phyloP scores from a whole-genome alignment of 441 rosid genomes.

The Gossypium davidsonii region DNA sequence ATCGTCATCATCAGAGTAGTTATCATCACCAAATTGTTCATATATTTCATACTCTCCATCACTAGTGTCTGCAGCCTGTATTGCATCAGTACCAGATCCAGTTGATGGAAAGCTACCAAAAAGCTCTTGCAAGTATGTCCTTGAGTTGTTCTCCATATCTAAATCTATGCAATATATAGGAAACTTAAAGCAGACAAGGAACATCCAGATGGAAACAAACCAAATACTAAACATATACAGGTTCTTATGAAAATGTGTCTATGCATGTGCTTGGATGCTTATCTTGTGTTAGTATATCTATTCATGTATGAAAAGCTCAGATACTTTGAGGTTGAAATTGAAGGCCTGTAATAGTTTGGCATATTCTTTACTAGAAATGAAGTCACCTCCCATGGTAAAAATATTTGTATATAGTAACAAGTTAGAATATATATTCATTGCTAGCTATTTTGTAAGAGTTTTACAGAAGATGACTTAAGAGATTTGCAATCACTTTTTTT shows the following conservation, averaged over 20 bases:
- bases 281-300: neutral
- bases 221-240: neutral
- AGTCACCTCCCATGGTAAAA: neutral
- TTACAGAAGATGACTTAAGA: neutral
- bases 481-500: neutral
- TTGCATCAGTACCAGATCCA: constrained; percentile 33
- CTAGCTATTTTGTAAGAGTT: neutral
- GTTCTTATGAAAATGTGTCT: neutral
- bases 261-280: neutral
- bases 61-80: constrained; percentile 42
- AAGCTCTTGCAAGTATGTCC: constrained; percentile 77
- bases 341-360: neutral
- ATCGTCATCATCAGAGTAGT: constrained; percentile 35
- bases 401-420: neutral
- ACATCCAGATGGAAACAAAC: constrained; percentile 8
- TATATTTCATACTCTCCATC: constrained; percentile 83
- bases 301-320: neutral
- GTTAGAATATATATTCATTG: neutral
- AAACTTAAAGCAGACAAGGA: constrained; percentile 23
- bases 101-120: constrained; percentile 77
- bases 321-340: neutral
- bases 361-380: neutral
- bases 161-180: constrained; percentile 39
- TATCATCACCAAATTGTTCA: constrained; percentile 67
- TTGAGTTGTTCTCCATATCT: constrained; percentile 65